Conservation (phyloP, 2,329 filamentous ascomycete species). For the Arthrobotrys sphaeroides region DNA sequence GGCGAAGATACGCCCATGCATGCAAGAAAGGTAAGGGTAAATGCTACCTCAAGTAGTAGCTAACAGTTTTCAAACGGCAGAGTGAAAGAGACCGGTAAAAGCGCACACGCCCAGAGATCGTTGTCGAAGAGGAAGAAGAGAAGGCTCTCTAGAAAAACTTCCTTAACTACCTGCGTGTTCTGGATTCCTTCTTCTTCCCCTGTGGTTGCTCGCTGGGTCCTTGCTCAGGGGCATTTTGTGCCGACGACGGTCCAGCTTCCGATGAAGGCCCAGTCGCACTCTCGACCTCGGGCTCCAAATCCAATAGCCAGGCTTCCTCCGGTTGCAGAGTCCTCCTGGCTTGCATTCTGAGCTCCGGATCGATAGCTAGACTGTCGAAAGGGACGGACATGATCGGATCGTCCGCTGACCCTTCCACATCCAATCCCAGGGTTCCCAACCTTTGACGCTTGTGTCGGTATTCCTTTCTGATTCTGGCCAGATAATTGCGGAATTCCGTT, state of each 20-base stretch:
- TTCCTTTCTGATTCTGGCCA: not conserved
- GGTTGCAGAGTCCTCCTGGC: not conserved
- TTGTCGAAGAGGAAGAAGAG: not conserved
- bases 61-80: too few species aligned
- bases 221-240: not conserved
- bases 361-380: not conserved
- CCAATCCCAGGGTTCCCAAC: not conserved
- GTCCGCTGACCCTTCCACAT: not conserved
- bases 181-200: conserved; percentile 8
- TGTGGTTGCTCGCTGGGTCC: not conserved
- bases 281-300: not conserved
- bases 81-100: not conserved
- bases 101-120: not conserved
- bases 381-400: not conserved
- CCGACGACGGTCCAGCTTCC: not conserved
- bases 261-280: not conserved
- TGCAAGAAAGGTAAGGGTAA: too few species aligned
- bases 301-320: conserved; percentile 10
- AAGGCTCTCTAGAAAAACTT: conserved; percentile 17
- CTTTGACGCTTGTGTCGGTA: not conserved
- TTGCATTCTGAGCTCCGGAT: not conserved
- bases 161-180: conserved; percentile 17
- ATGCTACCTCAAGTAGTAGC: too few species aligned
- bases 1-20: too few species aligned
- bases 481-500: not conserved